Conservation (phyloP, 2,329 filamentous ascomycete genomes). For the Nannizzia gypsea region DNA sequence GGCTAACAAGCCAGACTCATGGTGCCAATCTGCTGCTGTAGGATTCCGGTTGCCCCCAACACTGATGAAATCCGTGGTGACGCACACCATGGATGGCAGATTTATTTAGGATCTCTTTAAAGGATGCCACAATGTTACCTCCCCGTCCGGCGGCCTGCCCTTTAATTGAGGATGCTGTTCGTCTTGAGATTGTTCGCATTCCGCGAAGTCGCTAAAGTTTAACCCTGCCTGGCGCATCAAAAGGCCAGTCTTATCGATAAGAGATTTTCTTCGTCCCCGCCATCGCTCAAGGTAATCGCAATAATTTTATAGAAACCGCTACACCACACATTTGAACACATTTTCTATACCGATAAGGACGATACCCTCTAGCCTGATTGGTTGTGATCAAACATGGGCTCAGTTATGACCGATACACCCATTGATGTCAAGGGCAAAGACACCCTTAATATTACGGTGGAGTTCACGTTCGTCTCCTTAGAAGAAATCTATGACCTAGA, state of each 20-base stretch:
- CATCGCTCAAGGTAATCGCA: not conserved
- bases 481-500: not conserved
- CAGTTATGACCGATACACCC: slow-evolving; percentile 27
- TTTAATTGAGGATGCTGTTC: not conserved
- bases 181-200: not conserved
- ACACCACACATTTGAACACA: not conserved
- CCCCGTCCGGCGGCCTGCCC: not conserved
- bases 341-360: not conserved
- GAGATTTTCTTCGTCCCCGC: slow-evolving; percentile 10
- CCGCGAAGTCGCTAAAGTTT: not conserved
- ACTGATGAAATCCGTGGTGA: slow-evolving; percentile 47
- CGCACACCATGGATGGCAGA: slow-evolving; percentile 26
- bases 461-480: slow-evolving; percentile 52
- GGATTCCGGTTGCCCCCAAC: slow-evolving; percentile 85
- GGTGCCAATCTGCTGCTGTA: slow-evolving; percentile 79
- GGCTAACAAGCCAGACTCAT: slow-evolving; percentile 56
- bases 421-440: not conserved
- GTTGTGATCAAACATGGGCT: not conserved
- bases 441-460: slow-evolving; percentile 46
- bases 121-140: not conserved
- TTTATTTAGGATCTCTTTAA: not conserved
- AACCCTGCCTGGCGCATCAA: not conserved
- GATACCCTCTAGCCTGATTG: not conserved
- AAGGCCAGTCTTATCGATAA: slow-evolving; percentile 30
- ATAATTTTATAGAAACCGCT: not conserved